Conservation (phyloP, 768 basidiomycete genomes). For the Tubosaeta brunneosetosa region DNA sequence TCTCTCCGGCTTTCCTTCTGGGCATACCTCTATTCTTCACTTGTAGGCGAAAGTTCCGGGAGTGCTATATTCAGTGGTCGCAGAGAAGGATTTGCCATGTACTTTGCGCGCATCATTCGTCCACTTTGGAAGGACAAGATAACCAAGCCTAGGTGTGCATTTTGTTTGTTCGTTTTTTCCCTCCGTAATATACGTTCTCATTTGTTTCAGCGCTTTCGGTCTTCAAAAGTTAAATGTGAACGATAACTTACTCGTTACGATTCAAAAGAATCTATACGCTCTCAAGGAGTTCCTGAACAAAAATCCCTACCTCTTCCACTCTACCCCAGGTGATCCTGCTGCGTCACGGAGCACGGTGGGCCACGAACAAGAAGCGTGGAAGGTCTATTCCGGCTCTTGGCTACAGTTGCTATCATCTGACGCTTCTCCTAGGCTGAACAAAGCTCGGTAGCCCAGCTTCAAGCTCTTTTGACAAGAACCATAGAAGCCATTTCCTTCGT, state of each 20-base stretch:
- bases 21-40: constrained; percentile 1
- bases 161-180: not conserved
- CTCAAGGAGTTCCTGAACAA: constrained; percentile 73
- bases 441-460: constrained; percentile 72
- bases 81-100: constrained; percentile 82
- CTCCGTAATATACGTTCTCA: not conserved
- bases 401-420: constrained; percentile 6
- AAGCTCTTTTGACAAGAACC: constrained; percentile 70
- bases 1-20: constrained; percentile 1
- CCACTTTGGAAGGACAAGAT: constrained; percentile 87
- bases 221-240: constrained; percentile 57
- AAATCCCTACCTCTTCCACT: constrained; percentile 83
- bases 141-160: constrained; percentile 54
- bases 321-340: constrained; percentile 64
- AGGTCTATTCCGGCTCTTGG: constrained; percentile 41
- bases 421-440: constrained; percentile 62
- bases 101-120: constrained; percentile 78
- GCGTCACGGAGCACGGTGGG: constrained; percentile 50
- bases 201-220: constrained; percentile 34
- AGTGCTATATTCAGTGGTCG: constrained; percentile 81
- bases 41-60: constrained; percentile 60
- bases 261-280: constrained; percentile 75
- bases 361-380: constrained; percentile 85
- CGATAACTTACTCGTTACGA: constrained; percentile 58
- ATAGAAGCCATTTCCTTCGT: constrained; percentile 95